Percentiles rank a stretch among this genome's conserved stretches.
These are phyloP conservation scores for Sinapis alba DNA, from an alignment of 441 rosid species.

Conservation along the genomic window DNA sequence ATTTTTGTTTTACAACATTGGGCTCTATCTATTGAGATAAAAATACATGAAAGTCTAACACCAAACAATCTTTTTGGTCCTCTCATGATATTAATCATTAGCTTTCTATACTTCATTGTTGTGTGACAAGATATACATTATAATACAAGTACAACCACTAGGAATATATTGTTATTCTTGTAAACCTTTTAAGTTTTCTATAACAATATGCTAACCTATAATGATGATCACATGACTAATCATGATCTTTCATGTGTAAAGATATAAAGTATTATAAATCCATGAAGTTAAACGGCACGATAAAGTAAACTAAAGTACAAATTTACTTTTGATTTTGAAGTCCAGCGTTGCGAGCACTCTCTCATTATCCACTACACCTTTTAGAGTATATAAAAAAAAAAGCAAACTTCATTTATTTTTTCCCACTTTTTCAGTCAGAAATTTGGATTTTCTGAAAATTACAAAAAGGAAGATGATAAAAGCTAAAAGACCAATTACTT, in stretches of 20 bases:
- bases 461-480: slow-evolving; percentile 31
- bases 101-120: neutral
- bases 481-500: slow-evolving; percentile 38
- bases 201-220: slow-evolving; percentile 10
- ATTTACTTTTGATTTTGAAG: slow-evolving; percentile 24
- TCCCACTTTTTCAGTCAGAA: slow-evolving; percentile 15
- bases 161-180: neutral
- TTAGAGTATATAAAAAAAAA: neutral
- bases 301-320: slow-evolving; percentile 12
- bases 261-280: neutral
- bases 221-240: slow-evolving; percentile 38
- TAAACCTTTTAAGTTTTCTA: neutral
- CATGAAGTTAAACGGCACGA: slow-evolving; percentile 29
- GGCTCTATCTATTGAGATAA: neutral
- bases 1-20: neutral
- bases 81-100: neutral
- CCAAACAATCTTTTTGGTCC: neutral
- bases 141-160: neutral
- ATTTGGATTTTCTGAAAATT: slow-evolving; percentile 30
- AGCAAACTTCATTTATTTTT: slow-evolving; percentile 3
- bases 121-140: neutral
- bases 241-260: slow-evolving; percentile 22
- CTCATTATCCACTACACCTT: slow-evolving; percentile 33
- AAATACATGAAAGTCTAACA: neutral
- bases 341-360: slow-evolving; percentile 33